Evolutionary conservation across 164 flowering plant genomes (phyloP).

Genomic region (Pachysandra terminalis): DNA sequence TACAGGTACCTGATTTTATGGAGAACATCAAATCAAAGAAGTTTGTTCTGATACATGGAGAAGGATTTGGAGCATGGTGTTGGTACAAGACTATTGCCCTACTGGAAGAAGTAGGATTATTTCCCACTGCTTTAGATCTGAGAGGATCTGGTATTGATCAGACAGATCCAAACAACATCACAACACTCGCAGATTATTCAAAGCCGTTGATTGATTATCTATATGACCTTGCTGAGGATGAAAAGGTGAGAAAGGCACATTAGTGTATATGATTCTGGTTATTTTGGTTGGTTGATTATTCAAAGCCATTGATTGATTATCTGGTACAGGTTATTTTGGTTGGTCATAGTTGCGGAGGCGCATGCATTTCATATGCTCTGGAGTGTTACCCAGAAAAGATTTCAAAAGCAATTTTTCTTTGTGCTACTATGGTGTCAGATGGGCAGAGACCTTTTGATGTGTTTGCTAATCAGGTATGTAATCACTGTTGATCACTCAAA

Average conservation of each 20-base stretch:
- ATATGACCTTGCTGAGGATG: slow-evolving; percentile 64
- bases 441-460: slow-evolving; percentile 93
- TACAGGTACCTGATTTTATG: slow-evolving; percentile 55
- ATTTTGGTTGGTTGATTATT: too few relatives aligned
- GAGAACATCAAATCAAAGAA: slow-evolving; percentile 66
- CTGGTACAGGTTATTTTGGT: slow-evolving; percentile 79
- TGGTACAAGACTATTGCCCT: slow-evolving; percentile 95
- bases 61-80: slow-evolving; percentile 99
- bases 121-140: slow-evolving; percentile 75
- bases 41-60: slow-evolving; percentile 86
- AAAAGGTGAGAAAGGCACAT: slow-evolving; percentile 46
- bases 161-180: slow-evolving; percentile 51
- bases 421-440: slow-evolving; percentile 87
- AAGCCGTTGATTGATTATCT: slow-evolving; percentile 76
- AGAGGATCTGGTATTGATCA: slow-evolving; percentile 80
- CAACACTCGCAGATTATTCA: slow-evolving; percentile 69
- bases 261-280: not conserved
- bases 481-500: not conserved
- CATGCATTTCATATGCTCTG: slow-evolving; percentile 84
- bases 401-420: slow-evolving; percentile 78
- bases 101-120: slow-evolving; percentile 82
- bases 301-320: slow-evolving; percentile 1
- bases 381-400: slow-evolving; percentile 72
- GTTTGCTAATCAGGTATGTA: slow-evolving; percentile 76
- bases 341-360: slow-evolving; percentile 96